Conservation (phyloP, 2,329 filamentous ascomycete species). For the Akanthomyces lecanii region DNA sequence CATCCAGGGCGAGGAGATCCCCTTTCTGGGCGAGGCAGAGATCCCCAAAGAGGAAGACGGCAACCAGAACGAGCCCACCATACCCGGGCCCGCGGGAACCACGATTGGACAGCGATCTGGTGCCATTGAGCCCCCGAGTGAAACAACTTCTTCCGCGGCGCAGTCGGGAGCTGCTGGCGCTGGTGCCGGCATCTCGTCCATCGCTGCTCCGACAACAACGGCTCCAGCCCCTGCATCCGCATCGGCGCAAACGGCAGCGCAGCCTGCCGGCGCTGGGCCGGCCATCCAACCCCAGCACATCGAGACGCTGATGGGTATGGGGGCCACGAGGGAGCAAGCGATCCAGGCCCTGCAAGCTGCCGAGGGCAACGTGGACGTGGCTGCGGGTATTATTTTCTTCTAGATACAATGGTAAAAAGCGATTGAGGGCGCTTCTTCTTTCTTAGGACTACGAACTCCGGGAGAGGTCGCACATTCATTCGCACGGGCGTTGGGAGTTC, state of each 20-base stretch:
- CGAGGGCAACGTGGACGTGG: slow-evolving; percentile 80
- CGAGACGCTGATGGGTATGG: slow-evolving; percentile 70
- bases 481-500: slow-evolving; percentile 4
- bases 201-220: slow-evolving; percentile 5
- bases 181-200: slow-evolving; percentile 11
- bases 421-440: background rate
- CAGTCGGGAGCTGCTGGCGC: slow-evolving; percentile 24
- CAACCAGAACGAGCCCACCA: slow-evolving; percentile 72
- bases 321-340: slow-evolving; percentile 71
- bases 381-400: slow-evolving; percentile 72
- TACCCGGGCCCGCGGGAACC: slow-evolving; percentile 83
- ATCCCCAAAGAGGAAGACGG: slow-evolving; percentile 86
- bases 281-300: slow-evolving; percentile 61
- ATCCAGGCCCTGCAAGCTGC: slow-evolving; percentile 77
- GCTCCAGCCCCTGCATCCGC: slow-evolving; percentile 12
- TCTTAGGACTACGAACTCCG: background rate
- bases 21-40: slow-evolving; percentile 87
- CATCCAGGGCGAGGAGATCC: slow-evolving; percentile 83
- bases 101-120: slow-evolving; percentile 81
- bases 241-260: slow-evolving; percentile 24
- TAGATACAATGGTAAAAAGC: slow-evolving; percentile 16
- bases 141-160: slow-evolving; percentile 23
- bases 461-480: background rate
- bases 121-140: slow-evolving; percentile 50
- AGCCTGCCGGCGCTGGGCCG: slow-evolving; percentile 25